Evolutionary conservation across 2,329 filamentous ascomycete genomes (phyloP).

Genomic region (Metarhizium anisopliae): DNA sequence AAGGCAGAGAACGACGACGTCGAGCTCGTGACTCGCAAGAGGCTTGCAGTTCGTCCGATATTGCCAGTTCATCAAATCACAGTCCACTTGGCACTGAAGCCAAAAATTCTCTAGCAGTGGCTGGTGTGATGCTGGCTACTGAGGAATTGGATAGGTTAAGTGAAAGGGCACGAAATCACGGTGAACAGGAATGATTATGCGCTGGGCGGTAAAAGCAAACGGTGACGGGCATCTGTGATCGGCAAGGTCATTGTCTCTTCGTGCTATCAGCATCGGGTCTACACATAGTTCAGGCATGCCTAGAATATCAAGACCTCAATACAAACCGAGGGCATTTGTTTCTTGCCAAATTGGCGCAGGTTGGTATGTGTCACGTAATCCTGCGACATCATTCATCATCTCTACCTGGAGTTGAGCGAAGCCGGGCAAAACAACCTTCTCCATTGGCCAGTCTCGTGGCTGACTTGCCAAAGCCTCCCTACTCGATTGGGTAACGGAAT

Average conservation of each 20-base stretch:
- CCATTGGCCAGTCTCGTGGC: neutral
- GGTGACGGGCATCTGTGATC: too few species aligned
- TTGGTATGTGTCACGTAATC: neutral
- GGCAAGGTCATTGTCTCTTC: neutral
- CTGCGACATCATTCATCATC: neutral
- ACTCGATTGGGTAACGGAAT: slow-evolving; percentile 1
- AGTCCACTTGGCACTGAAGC: slow-evolving; percentile 13
- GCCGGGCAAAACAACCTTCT: neutral
- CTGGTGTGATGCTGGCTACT: slow-evolving; percentile 19
- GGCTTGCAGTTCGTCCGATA: slow-evolving; percentile 14
- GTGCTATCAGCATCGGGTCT: neutral
- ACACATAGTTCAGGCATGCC: neutral
- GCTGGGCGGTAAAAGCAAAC: too few species aligned
- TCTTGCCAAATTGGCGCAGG: neutral
- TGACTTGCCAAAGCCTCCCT: neutral
- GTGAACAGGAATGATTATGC: neutral
- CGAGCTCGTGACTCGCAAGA: slow-evolving; percentile 20
- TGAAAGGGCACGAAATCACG: slow-evolving; percentile 13
- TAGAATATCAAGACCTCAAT: neutral
- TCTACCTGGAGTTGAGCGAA: neutral
- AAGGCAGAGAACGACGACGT: slow-evolving; percentile 20
- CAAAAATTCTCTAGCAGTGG: slow-evolving; percentile 16
- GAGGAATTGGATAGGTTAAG: slow-evolving; percentile 24
- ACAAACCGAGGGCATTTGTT: neutral
- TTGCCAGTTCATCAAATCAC: slow-evolving; percentile 10